Conservation (phyloP, 2,329 filamentous ascomycete species). For the Cercospora sp. region DNA sequence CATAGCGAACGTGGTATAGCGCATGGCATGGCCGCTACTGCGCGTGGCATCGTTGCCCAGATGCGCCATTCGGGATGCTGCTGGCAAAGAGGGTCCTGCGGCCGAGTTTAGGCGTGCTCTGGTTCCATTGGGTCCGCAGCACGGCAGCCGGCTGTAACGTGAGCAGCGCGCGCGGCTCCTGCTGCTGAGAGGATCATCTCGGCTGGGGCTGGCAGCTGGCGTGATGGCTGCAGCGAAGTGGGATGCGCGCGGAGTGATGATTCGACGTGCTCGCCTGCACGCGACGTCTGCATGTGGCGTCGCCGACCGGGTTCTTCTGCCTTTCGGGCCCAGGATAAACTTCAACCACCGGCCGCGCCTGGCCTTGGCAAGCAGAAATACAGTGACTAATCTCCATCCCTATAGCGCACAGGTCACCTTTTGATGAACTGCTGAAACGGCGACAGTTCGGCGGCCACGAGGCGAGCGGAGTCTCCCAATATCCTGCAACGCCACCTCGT, state of each 20-base stretch:
- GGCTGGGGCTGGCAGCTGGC: background rate
- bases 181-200: background rate
- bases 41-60: constrained; percentile 9
- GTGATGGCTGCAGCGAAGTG: background rate
- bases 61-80: constrained; percentile 6
- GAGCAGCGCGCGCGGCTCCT: background rate
- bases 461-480: background rate
- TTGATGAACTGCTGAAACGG: background rate
- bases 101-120: background rate
- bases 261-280: background rate
- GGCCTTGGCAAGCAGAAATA: background rate
- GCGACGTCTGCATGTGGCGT: background rate
- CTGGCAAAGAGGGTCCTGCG: background rate
- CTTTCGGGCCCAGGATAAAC: background rate
- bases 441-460: background rate
- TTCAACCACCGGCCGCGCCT: background rate
- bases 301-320: background rate
- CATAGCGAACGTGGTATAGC: background rate
- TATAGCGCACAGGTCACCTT: background rate
- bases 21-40: constrained; percentile 13
- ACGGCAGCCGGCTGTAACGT: constrained; percentile 4
- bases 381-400: background rate
- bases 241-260: background rate
- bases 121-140: background rate
- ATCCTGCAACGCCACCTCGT: background rate